A percentile compares a stretch with the other conserved stretches of the same genome.
phyloP scores from a whole-genome alignment of 1,284 basidiomycete species.

The Malassezia globosa region DNA sequence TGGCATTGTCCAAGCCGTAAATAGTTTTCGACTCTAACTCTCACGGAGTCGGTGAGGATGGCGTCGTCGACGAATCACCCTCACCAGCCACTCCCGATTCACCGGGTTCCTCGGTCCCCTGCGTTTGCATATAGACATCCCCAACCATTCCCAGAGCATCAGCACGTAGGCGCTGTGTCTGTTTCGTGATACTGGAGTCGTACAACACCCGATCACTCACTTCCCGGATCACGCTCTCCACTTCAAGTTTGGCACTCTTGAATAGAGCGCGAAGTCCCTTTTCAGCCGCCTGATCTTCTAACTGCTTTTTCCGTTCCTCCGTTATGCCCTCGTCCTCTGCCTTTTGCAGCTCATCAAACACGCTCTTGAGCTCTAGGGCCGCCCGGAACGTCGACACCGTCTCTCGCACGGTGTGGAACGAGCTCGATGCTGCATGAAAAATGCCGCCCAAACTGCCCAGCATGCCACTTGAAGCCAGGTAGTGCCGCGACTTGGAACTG shows the following conservation, averaged over 20 bases:
- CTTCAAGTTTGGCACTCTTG: conserved; percentile 77
- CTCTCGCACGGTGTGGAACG: conserved; percentile 39
- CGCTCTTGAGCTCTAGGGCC: conserved; percentile 59
- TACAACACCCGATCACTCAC: conserved; percentile 75
- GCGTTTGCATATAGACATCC: conserved; percentile 14
- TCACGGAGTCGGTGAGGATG: background rate
- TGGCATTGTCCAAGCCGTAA: conserved; percentile 56
- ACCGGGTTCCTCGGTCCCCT: conserved; percentile 6
- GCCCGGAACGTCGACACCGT: conserved; percentile 42
- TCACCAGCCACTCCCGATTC: background rate
- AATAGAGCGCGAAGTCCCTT: conserved; percentile 52
- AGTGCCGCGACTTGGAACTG: conserved; percentile 48
- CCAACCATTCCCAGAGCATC: conserved; percentile 30
- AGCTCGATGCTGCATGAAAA: conserved; percentile 30
- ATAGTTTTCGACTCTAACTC: conserved; percentile 21
- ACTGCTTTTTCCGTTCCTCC: conserved; percentile 71
- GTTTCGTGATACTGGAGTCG: conserved; percentile 46
- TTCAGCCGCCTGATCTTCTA: conserved; percentile 93
- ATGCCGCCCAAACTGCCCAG: conserved; percentile 32
- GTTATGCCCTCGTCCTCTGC: conserved; percentile 71
- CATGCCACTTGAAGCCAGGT: conserved; percentile 34
- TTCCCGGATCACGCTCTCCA: conserved; percentile 84
- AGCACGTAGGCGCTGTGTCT: conserved; percentile 40
- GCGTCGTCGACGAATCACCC: background rate
- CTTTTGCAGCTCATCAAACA: conserved; percentile 74